Base-by-base conservation (phyloP, 2,329 filamentous ascomycete species). In the Bipolaris cookei region DNA sequence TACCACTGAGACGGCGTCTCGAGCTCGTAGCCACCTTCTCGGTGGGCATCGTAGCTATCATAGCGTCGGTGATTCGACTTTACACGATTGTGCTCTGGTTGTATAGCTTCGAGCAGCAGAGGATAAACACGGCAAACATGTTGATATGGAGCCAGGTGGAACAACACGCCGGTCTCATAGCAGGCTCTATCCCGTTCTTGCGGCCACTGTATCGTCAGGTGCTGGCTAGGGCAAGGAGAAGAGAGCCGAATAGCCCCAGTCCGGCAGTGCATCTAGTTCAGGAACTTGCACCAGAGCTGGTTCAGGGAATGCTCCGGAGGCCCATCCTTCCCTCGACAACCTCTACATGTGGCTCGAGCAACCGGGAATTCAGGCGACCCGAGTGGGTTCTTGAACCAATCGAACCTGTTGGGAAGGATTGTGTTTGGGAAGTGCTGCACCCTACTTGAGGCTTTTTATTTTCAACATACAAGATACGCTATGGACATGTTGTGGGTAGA, bases 1-100 rank as follows among this genome's bases (percentile, higher is more conserved):
- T 84, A 39, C 79, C 80, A 0, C 59, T 61, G 0, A 73, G 75
- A 4, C 80, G 83, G 46, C 84, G 84, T 62, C 66, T 82, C 13
- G 83, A 81, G 1, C 76, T 88, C n/a, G 37, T 67, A 7, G 69
- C 61, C 34, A 72, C 71, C 44, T 75, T 75, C 62, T 70, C 70
- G 16, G 58, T 75, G 50, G 72, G 73, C 7, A 63, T 73, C 43
- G 16, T 74, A 3, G 70, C 72, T 13, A 65, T 76, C 13, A 48
- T 69, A 11, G 71, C 70, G 1, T 76, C 73, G 8, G 66, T 69
- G 2, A 48, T 71, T 13, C 68, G 73, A 6, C 62, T 76, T 1
- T 65, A 57, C 28, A 61, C 67, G n/a, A 56, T 71, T 3, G 38
- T 65, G 3, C 53, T 67, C n/a, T 76, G 73, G 73, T 53, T 70